Evolutionary conservation across 208 protist genomes (phyloP), one percentile per base, ranked within the genome.

Genomic region (Leishmania arabica): DNA sequence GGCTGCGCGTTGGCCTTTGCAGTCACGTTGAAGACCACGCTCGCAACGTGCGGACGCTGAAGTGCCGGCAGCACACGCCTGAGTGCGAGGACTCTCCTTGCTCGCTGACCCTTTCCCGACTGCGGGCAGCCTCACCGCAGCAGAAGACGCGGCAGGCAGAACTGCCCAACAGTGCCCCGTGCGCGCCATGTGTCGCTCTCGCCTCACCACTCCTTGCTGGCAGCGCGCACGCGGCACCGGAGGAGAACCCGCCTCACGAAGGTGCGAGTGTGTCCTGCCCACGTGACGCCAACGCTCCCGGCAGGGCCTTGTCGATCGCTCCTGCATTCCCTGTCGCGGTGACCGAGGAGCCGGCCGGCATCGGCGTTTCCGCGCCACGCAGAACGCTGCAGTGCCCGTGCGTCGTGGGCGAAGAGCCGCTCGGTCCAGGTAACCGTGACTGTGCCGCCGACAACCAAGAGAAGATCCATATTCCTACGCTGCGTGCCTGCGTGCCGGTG

Each of bases 1-100:
- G 77, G 49, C 73, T 81, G 78, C 82, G 82, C 17, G 64, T 85
- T n/a, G 73, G 82, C 24, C 71, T 78, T 31, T 77, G 82, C 82
- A 85, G 82, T 51, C 70, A 75, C 71, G 77, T 70, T 17, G 77
- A 78, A 27, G 77, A 72, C 37, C 65, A 54, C 49, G 56, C 60
- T 68, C 64, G 62, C 40, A 60, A 51, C 42, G 17, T 65, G 24
- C 45, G 65, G 40, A 31, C 47, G 62, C 77, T 85, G 51, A 65
- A 82, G 72, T 45, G 70, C 17, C 31, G 13, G 42, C 71, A 58
- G 42, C 31, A 51, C 71, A 31, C 45, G 24, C 34, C 58, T 7
- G 77, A 77, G 49, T n/a, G 42, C 56, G 72, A 79, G 24, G 62
- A 60, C 31, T n/a, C 72, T 24, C 40, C 78, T 34, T 42, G 53